Conservation (phyloP, 371 early-diverging fungal species). For the Funneliformis caledonium region DNA sequence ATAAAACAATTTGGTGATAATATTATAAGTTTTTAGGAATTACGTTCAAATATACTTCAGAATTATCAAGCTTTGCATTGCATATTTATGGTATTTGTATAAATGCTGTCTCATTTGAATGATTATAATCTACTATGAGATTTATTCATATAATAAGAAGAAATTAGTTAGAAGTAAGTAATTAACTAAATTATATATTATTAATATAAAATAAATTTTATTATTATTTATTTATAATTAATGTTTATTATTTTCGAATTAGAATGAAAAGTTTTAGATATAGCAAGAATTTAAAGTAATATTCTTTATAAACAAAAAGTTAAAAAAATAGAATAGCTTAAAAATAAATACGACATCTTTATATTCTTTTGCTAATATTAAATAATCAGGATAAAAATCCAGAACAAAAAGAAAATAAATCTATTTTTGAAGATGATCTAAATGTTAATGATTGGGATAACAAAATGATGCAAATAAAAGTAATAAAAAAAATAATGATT, state of each 20-base stretch:
- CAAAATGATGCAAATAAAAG: no score
- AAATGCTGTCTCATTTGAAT: background rate
- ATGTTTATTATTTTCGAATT: background rate
- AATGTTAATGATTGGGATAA: no score
- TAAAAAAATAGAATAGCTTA: background rate
- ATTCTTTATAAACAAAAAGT: background rate
- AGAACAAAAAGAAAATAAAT: no score
- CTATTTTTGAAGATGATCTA: no score
- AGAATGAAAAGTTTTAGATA: constrained; percentile 24
- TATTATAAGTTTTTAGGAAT: background rate
- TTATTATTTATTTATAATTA: background rate
- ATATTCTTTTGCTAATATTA: no score
- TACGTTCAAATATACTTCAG: background rate
- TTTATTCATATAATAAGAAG: constrained; percentile 12
- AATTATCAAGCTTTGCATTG: background rate
- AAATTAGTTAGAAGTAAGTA: background rate
- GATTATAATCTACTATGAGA: background rate
- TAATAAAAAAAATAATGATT: no score
- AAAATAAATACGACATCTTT: no score
- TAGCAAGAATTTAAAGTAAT: background rate
- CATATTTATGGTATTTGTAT: constrained; percentile 5
- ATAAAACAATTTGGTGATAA: constrained; percentile 7
- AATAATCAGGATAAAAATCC: no score
- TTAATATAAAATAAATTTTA: no score
- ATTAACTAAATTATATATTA: background rate